Percentiles rank a stretch among this genome's conserved stretches.
Conservation (phyloP, 1,284 basidiomycete species). For the Malassezia brasiliensis region DNA sequence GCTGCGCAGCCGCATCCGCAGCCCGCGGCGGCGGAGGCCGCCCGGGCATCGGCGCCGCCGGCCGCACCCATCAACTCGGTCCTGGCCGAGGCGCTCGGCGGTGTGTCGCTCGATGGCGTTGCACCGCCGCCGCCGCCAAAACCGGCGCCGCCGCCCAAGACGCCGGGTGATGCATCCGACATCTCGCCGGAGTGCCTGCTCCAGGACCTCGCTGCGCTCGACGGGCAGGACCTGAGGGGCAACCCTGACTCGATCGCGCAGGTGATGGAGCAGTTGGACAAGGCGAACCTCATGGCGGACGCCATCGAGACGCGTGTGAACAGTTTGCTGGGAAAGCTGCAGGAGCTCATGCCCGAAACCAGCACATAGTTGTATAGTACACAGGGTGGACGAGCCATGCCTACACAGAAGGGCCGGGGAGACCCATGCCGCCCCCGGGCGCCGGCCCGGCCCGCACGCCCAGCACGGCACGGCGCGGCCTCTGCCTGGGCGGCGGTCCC, state of each 20-base stretch:
- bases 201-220: neutral
- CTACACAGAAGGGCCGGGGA: too few species aligned
- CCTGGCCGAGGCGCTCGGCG: conserved; percentile 24
- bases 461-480: neutral
- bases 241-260: conserved; percentile 19
- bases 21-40: neutral
- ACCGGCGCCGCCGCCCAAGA: neutral
- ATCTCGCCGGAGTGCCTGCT: conserved; percentile 1
- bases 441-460: too few species aligned
- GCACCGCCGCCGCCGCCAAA: neutral
- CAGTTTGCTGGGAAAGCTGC: conserved; percentile 18
- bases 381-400: neutral
- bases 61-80: conserved; percentile 5
- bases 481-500: too few species aligned
- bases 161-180: neutral
- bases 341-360: conserved; percentile 11
- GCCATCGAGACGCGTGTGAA: conserved; percentile 26
- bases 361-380: conserved; percentile 13
- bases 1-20: neutral
- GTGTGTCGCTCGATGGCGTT: neutral
- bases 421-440: too few species aligned
- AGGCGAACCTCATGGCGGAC: conserved; percentile 22
- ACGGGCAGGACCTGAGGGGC: conserved; percentile 8
- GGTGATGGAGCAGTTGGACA: conserved; percentile 19
- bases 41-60: neutral